phyloP scores from a whole-genome alignment of 139 green algal genomes.

The Zygnema cylindricum region DNA sequence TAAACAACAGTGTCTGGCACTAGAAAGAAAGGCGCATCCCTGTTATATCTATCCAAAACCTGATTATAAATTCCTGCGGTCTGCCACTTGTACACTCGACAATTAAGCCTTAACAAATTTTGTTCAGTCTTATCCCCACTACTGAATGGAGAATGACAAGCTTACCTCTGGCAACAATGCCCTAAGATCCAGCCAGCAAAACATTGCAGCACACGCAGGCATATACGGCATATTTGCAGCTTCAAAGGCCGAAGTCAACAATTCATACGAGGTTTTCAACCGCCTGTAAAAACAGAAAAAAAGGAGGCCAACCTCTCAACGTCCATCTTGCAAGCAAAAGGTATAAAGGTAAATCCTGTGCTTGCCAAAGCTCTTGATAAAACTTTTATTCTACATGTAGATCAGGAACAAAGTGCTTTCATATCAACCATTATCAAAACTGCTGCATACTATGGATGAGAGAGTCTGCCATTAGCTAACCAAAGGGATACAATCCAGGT shows the following conservation, averaged over 20 bases:
- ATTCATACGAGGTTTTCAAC: slow-evolving; percentile 43
- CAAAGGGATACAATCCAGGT: too few species aligned
- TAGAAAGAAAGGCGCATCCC: background rate
- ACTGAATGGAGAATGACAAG: background rate
- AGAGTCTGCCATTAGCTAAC: too few species aligned
- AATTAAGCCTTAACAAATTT: background rate
- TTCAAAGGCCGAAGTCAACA: slow-evolving; percentile 40
- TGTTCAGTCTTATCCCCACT: background rate
- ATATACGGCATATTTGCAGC: slow-evolving; percentile 44
- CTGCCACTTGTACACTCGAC: background rate
- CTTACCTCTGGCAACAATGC: background rate
- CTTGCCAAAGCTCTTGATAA: too few species aligned
- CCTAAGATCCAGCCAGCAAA: slow-evolving; percentile 50
- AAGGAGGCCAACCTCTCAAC: too few species aligned
- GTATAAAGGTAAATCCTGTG: too few species aligned
- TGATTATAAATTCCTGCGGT: background rate
- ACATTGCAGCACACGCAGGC: slow-evolving; percentile 46
- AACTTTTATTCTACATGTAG: too few species aligned
- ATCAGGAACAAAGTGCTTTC: too few species aligned
- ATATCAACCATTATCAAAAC: too few species aligned
- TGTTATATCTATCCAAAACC: background rate
- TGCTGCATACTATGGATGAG: too few species aligned
- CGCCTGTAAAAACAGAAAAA: slow-evolving; percentile 20
- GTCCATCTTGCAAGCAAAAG: too few species aligned
- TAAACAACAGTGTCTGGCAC: background rate